Base-by-base conservation (phyloP, 805 yeast species). In the Hanseniaspora clermontiae region DNA sequence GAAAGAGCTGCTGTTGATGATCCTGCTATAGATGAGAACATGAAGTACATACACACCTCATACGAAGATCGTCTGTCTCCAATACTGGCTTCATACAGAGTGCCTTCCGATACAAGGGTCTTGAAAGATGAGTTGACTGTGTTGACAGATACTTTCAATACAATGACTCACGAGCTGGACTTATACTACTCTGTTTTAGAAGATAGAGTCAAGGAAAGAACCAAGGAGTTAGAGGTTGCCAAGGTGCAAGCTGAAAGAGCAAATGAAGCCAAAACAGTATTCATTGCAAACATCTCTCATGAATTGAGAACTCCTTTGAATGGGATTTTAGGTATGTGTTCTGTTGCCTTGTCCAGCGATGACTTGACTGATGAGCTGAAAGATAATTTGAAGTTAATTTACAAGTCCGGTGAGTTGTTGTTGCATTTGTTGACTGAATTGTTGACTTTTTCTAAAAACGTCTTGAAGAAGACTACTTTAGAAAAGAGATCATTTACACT, bases 301-400 rank as follows among this genome's bases (percentile, higher is more conserved):
- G 98, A 93, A 71, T 74, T 93, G 65, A 79, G 97, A 62, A 93
- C 97, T 0, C 98, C 98, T 1, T 73, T 93, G 60, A 93, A 93
- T 68, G 98, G 98, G 66, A 93, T 93, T 43, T 72, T 93, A 55
- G 97, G 97, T 60, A 87, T 91, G 90, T 87, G 97, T 0, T 85
- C 95, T 2, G 84, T 91, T 57, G 90, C 96, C 6, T 81, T 89
- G 86, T 93, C 86, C 20, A 43, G 29, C 29, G 97, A 93, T 66
- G 74, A 74, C 32, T 91, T 87, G 61, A 74, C 75, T 5, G 68
- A 73, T 14, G 80, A 82, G 61, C 81, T 89, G 14, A 84, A 84
- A 63, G 82, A 83, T 50, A 83, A 90, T 17, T 71, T 90, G 62
- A 85, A 84, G 60, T 77, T 91, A 54, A 90, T 91, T 54, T 87